These are phyloP conservation scores for Capsicum baccatum DNA, from an alignment of 257 asterid genomes.

Conservation along the genomic window DNA sequence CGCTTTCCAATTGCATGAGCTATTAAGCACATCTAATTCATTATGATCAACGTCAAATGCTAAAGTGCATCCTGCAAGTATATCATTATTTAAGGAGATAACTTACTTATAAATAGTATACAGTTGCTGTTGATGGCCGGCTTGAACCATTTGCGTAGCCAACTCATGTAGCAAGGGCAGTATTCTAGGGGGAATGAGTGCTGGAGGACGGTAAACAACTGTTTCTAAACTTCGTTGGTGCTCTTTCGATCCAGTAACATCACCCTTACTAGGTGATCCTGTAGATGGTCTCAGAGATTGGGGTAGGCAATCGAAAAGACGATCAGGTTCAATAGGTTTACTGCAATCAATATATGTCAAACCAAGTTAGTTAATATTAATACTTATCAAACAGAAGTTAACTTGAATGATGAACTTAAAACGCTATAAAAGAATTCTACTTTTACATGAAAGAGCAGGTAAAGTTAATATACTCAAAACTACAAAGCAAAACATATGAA, in stretches of 20 bases:
- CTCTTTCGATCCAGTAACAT: slow-evolving; percentile 50
- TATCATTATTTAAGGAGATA: neutral
- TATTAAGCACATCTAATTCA: neutral
- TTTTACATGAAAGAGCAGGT: neutral
- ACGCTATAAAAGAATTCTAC: neutral
- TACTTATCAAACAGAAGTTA: neutral
- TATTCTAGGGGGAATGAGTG: slow-evolving; percentile 75
- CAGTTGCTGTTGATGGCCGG: slow-evolving; percentile 80
- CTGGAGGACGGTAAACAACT: slow-evolving; percentile 73
- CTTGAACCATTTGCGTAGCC: slow-evolving; percentile 75
- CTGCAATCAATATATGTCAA: slow-evolving; percentile 54
- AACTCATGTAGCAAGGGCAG: slow-evolving; percentile 75
- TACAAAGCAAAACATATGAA: neutral
- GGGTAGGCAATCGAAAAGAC: slow-evolving; percentile 87
- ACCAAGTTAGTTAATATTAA: neutral
- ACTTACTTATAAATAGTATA: slow-evolving; percentile 67
- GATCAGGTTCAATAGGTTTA: slow-evolving; percentile 95
- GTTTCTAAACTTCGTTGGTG: slow-evolving; percentile 63
- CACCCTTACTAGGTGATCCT: slow-evolving; percentile 66
- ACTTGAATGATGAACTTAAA: neutral
- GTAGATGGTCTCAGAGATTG: slow-evolving; percentile 72
- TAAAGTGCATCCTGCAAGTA: neutral
- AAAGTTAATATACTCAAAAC: neutral
- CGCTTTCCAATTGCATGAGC: neutral
- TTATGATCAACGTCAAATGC: neutral